Evolutionary conservation across 495 filamentous ascomycete genomes (phyloP).

Genomic region (Xylaria scruposa): DNA sequence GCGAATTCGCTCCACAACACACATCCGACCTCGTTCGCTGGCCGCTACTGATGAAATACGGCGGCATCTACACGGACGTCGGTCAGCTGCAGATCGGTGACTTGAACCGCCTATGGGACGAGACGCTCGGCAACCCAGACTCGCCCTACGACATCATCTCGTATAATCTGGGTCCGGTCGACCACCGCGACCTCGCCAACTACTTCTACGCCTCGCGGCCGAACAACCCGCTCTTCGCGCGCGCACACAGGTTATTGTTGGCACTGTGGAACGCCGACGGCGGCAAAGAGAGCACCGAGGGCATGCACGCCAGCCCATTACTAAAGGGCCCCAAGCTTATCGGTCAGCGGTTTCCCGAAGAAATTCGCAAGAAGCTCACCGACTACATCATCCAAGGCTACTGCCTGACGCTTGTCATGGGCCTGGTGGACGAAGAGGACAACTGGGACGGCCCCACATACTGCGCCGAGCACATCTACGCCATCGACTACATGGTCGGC

Average conservation of each 20-base stretch:
- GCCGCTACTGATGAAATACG: constrained; percentile 60
- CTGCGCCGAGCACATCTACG: constrained; percentile 53
- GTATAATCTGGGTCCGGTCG: constrained; percentile 48
- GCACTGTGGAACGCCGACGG: constrained; percentile 57
- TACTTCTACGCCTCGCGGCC: constrained; percentile 54
- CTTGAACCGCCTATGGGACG: constrained; percentile 57
- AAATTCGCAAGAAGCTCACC: constrained; percentile 48
- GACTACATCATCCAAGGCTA: constrained; percentile 63
- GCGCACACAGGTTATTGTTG: constrained; percentile 58
- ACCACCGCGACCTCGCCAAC: constrained; percentile 50
- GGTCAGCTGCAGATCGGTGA: constrained; percentile 63
- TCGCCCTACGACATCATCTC: constrained; percentile 57
- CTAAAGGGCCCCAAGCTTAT: constrained; percentile 52
- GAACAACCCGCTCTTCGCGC: constrained; percentile 55
- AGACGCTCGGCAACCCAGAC: constrained; percentile 51
- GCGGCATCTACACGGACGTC: constrained; percentile 63
- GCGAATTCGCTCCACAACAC: constrained; percentile 58
- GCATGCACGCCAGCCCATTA: constrained; percentile 57
- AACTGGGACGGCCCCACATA: constrained; percentile 62
- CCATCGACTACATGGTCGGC: constrained; percentile 56
- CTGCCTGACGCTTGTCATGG: constrained; percentile 57
- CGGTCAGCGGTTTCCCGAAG: constrained; percentile 41
- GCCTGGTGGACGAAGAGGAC: constrained; percentile 56
- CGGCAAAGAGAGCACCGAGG: constrained; percentile 56
- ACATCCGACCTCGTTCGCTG: constrained; percentile 63